phyloP scores from a whole-genome alignment of 805 yeast genomes.

The Barnettozyma salicaria region DNA sequence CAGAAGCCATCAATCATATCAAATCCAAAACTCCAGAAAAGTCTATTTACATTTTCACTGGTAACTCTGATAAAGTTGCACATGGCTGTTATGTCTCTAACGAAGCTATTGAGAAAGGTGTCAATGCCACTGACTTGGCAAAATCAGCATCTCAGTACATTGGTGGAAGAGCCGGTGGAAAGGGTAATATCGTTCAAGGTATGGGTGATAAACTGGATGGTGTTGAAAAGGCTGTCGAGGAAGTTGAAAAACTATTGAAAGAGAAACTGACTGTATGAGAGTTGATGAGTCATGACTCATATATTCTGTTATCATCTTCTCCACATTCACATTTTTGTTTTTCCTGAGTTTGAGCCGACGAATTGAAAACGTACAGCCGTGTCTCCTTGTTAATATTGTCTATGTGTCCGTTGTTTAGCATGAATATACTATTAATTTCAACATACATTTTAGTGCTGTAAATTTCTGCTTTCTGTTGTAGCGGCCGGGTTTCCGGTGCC shows the following conservation, averaged over 20 bases:
- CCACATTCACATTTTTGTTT: background rate
- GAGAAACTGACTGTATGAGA: slow-evolving; percentile 42
- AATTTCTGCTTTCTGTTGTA: no score
- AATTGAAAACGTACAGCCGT: no score
- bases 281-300: background rate
- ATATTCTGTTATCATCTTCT: background rate
- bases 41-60: slow-evolving; percentile 75
- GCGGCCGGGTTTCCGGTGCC: slow-evolving; percentile 1
- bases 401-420: no score
- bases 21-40: slow-evolving; percentile 71
- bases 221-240: slow-evolving; percentile 66
- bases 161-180: slow-evolving; percentile 99
- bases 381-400: no score
- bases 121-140: slow-evolving; percentile 73
- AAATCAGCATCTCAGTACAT: slow-evolving; percentile 60
- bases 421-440: no score
- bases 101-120: slow-evolving; percentile 59
- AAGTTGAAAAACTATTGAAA: slow-evolving; percentile 52
- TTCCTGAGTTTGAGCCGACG: no score
- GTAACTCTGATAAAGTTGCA: slow-evolving; percentile 71
- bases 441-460: no score
- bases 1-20: slow-evolving; percentile 83
- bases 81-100: slow-evolving; percentile 90
- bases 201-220: slow-evolving; percentile 81
- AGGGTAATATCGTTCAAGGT: slow-evolving; percentile 94